These are phyloP conservation scores for Cladosporium sp. DNA, from an alignment of 2,329 filamentous ascomycete species.

Conservation along the genomic window DNA sequence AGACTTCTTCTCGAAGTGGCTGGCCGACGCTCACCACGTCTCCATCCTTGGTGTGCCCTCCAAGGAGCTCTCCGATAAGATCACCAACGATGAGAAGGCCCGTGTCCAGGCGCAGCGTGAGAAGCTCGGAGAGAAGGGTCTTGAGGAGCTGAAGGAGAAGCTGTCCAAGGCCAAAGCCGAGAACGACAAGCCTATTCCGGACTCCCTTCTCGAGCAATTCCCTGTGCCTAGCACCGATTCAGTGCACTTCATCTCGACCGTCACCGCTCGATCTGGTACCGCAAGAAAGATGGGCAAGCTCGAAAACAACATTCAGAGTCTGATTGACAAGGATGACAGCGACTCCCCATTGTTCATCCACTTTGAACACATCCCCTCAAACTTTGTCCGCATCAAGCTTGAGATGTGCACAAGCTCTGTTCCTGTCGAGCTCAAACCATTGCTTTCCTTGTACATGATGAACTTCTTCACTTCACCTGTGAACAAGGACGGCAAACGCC, in stretches of 20 bases:
- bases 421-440: conserved; percentile 78
- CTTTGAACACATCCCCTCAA: conserved; percentile 91
- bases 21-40: conserved; percentile 81
- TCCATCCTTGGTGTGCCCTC: conserved; percentile 89
- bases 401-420: conserved; percentile 77
- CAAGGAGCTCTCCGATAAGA: conserved; percentile 71
- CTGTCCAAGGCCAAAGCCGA: conserved; percentile 82
- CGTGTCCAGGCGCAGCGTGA: conserved; percentile 78
- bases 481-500: conserved; percentile 68
- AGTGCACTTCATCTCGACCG: conserved; percentile 91
- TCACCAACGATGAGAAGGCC: conserved; percentile 78
- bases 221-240: conserved; percentile 82
- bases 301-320: conserved; percentile 70
- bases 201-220: conserved; percentile 77
- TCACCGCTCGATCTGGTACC: conserved; percentile 77
- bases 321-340: conserved; percentile 69
- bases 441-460: conserved; percentile 81
- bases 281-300: conserved; percentile 70
- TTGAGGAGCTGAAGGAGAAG: conserved; percentile 72
- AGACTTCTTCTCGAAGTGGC: conserved; percentile 77
- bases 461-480: conserved; percentile 96
- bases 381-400: conserved; percentile 84
- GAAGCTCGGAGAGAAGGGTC: conserved; percentile 76
- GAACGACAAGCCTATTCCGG: conserved; percentile 85
- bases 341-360: conserved; percentile 79